Evolutionary conservation across 768 basidiomycete species (phyloP), one percentile per base, ranked within the genome.

Genomic region (Steccherinum ochraceum): DNA sequence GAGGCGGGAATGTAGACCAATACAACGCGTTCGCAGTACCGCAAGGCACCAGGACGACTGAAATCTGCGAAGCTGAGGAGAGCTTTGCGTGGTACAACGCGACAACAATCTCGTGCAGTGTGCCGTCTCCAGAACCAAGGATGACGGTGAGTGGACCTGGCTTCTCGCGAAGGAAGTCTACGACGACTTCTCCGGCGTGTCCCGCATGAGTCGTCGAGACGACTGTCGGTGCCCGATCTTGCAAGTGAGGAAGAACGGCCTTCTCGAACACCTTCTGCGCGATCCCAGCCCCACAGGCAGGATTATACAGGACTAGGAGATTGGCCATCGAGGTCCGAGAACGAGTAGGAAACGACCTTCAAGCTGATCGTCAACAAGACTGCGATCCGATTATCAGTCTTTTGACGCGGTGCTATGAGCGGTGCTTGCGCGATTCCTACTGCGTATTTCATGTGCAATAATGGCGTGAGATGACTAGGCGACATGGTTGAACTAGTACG

Each of bases 21-120:
- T 86, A 93, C 26, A 96, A 74, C 0, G 95, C 95, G 64, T 98
- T 97, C 40, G 93, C 93, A n/a, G 93, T 95, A 21, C 93, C 93
- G 46, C 79, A 78, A 3, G 93, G 91, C 41, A 89, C 69, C 45
- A 71, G 75, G 16, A 71, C 80, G 53, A 84, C 70, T 26, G 60
- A 61, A 50, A 84, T 57, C 45, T 59, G 45, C 2, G 30, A 46
- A 25, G 43, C 43, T 7, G 49, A 46, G 26, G 43, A 24, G 23
- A 53, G 49, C n/a, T 56, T 45, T 3, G 50, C 26, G 18, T 41
- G 45, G 27, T 55, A 51, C 18, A 90, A 62, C 11, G 74, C 74
- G 54, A 86, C 87, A 61, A 93, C 74, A 55, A 95, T 79, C 59
- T 98, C 93, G 64, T 95, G 90, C 35, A 93, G 72, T 1, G 93